Conservation (phyloP, 129 eudicot species). For the carrot (Daucus carota) region DH1_v3.0 NC_030381.2:29518001-29518500, state of each 20-base stretch:
- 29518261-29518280: not conserved
- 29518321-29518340: no score
- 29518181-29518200: not conserved
- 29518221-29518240: no score
- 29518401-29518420: not conserved
- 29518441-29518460: not conserved
- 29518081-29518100: not conserved
- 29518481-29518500: no score
- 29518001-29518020: constrained; percentile 22
- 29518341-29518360: not conserved
- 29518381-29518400: not conserved
- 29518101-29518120: not conserved
- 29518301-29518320: no score
- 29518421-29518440: not conserved
- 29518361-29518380: not conserved
- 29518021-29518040: no score
- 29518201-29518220: not conserved
- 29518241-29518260: no score
- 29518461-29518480: not conserved
- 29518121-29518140: not conserved
- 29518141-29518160: not conserved
- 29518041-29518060: constrained; percentile 10
- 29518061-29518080: constrained; percentile 3
- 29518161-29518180: not conserved
- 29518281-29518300: no score